Evolutionary conservation across 140 eudicot species (phyloP).

Genomic region (Stevia rebaudiana): DNA sequence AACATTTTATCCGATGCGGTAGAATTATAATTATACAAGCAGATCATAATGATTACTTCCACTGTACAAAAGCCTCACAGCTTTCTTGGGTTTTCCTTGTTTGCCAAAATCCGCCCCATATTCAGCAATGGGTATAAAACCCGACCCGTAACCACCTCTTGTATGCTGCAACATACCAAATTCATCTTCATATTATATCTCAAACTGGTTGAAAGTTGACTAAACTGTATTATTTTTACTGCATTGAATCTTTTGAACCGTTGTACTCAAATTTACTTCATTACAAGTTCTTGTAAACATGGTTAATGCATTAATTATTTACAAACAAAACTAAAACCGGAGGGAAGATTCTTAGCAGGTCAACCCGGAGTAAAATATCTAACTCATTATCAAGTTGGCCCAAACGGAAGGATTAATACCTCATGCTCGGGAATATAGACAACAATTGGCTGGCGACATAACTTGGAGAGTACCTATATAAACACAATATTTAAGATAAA

Average conservation of each 20-base stretch:
- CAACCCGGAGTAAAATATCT: not conserved
- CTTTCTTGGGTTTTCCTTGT: slow-evolving; percentile 44
- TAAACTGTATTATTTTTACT: not conserved
- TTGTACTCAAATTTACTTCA: not conserved
- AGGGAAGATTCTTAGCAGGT: not conserved
- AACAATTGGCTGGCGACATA: slow-evolving; percentile 78
- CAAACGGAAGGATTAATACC: slow-evolving; percentile 36
- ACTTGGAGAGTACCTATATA: slow-evolving; percentile 75
- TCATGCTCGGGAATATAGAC: slow-evolving; percentile 89
- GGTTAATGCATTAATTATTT: not conserved
- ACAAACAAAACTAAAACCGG: not conserved
- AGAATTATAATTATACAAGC: slow-evolving; percentile 44
- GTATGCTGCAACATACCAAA: slow-evolving; percentile 47
- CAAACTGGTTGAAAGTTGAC: not conserved
- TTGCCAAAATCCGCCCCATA: slow-evolving; percentile 68
- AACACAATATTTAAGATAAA: slow-evolving; percentile 6
- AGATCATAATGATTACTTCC: slow-evolving; percentile 95
- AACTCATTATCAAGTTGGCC: not conserved
- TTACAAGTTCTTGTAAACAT: not conserved
- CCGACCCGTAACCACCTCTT: slow-evolving; percentile 46
- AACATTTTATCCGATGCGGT: not conserved
- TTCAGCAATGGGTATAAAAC: slow-evolving; percentile 94
- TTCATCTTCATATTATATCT: not conserved
- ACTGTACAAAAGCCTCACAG: slow-evolving; percentile 77
- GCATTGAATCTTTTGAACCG: not conserved